These are phyloP conservation scores for Ruellia speciosa DNA, from an alignment of 305 asterid genomes.

Conservation along the genomic window DNA sequence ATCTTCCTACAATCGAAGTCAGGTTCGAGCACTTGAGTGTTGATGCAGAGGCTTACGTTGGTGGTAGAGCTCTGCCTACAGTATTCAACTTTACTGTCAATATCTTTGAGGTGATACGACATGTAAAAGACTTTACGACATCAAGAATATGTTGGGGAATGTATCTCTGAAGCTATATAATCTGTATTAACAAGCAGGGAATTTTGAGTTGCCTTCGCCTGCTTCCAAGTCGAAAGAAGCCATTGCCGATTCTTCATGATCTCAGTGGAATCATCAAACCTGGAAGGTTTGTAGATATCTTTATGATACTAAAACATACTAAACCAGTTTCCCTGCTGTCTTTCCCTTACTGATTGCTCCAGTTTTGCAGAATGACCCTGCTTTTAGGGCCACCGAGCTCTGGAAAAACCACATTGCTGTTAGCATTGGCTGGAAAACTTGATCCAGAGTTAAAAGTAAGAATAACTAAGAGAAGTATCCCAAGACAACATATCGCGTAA, in stretches of 20 bases:
- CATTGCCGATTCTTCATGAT: conserved; percentile 69
- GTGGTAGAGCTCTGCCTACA: conserved; percentile 85
- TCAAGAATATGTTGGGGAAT: neutral
- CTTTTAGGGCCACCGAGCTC: conserved; percentile 94
- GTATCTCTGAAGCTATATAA: conserved; percentile 2
- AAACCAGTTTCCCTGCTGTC: neutral
- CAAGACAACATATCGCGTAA: neutral
- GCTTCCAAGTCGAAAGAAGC: conserved; percentile 62
- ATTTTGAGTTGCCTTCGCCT: conserved; percentile 54
- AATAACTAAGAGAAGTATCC: neutral
- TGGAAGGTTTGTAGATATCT: conserved; percentile 52
- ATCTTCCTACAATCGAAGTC: conserved; percentile 79
- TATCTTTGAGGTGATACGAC: conserved; percentile 61
- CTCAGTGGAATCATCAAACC: conserved; percentile 90
- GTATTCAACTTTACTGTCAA: conserved; percentile 67
- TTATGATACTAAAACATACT: no score
- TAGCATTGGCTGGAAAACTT: conserved; percentile 86
- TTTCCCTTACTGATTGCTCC: neutral
- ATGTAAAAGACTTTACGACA: neutral
- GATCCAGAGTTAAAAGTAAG: conserved; percentile 56
- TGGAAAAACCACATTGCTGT: conserved; percentile 76
- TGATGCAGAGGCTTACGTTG: conserved; percentile 69
- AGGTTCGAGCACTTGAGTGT: conserved; percentile 74
- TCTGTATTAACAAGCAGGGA: conserved; percentile 31
- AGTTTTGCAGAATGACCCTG: conserved; percentile 61